These are phyloP conservation scores for Jimgerdemannia flammicorona DNA, from an alignment of 192 early-diverging fungal species.

Conservation along the genomic window DNA sequence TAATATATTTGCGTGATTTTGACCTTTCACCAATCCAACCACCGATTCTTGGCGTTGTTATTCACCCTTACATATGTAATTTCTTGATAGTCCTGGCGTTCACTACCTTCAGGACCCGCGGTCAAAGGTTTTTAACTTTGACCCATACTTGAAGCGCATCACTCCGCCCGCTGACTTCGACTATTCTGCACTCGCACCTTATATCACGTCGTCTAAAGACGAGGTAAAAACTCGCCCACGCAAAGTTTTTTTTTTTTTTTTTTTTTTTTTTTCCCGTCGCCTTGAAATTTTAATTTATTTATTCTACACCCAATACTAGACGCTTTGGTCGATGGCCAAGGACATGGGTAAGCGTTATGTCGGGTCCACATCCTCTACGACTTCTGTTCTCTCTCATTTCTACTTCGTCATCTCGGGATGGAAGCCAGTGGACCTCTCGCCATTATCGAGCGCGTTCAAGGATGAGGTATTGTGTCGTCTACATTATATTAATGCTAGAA, in stretches of 20 bases:
- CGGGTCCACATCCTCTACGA: constrained; percentile 91
- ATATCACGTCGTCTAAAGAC: constrained; percentile 79
- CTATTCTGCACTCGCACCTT: constrained; percentile 73
- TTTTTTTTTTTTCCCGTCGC: too few relatives aligned
- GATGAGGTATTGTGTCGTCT: constrained; percentile 38
- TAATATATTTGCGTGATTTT: neutral
- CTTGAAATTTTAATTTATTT: neutral
- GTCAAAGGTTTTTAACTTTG: constrained; percentile 74
- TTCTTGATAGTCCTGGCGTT: constrained; percentile 67
- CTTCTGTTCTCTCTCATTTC: constrained; percentile 68
- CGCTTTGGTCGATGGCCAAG: constrained; percentile 47
- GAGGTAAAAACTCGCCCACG: constrained; percentile 6
- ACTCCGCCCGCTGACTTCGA: constrained; percentile 79
- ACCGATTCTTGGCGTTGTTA: neutral
- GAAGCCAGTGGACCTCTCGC: constrained; percentile 52
- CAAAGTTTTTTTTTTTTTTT: neutral
- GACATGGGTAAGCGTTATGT: constrained; percentile 53
- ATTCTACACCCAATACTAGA: constrained; percentile 5
- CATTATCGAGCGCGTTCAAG: constrained; percentile 61
- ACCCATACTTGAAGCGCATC: constrained; percentile 75
- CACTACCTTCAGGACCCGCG: constrained; percentile 78
- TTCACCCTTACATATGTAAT: neutral
- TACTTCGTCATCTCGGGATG: constrained; percentile 69
- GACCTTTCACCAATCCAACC: neutral
- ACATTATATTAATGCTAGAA: too few relatives aligned